Conservation (phyloP, 2,329 filamentous ascomycete genomes). For the Ascochyta fabae region DNA sequence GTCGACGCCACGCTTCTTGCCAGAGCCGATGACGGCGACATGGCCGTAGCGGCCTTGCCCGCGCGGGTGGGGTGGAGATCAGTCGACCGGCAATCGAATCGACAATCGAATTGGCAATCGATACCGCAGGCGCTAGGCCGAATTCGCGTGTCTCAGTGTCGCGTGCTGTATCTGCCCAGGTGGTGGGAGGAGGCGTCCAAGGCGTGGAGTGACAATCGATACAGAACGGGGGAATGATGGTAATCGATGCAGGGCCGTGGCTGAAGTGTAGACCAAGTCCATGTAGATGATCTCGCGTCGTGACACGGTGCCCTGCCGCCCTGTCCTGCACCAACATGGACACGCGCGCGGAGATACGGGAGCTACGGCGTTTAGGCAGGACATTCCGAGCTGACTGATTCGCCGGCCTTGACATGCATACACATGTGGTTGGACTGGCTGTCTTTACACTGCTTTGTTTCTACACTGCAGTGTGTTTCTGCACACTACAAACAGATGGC, state of each 20-base stretch:
- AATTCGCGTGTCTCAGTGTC: not conserved
- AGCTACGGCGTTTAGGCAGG: slow-evolving; percentile 6
- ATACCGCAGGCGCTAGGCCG: not conserved
- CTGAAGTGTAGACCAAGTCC: not conserved
- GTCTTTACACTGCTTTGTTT: too few species aligned
- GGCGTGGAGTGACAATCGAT: too few species aligned
- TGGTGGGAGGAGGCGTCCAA: too few species aligned
- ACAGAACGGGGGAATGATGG: too few species aligned
- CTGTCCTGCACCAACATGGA: not conserved
- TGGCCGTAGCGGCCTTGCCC: slow-evolving; percentile 13
- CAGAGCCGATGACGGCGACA: slow-evolving; percentile 45
- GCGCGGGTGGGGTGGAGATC: not conserved
- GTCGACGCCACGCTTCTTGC: not conserved
- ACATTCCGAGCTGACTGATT: not conserved
- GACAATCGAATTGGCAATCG: too few species aligned
- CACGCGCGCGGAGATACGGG: slow-evolving; percentile 5
- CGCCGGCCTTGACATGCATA: too few species aligned
- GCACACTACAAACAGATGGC: too few species aligned
- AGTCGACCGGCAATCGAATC: not conserved
- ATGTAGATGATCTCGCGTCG: not conserved
- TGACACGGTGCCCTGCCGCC: not conserved
- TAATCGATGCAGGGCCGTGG: not conserved
- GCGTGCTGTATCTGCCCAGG: too few species aligned
- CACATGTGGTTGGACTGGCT: too few species aligned
- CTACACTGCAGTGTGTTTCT: too few species aligned